Conservation (phyloP, 2,329 filamentous ascomycete species). For the Alternaria sp. region DNA sequence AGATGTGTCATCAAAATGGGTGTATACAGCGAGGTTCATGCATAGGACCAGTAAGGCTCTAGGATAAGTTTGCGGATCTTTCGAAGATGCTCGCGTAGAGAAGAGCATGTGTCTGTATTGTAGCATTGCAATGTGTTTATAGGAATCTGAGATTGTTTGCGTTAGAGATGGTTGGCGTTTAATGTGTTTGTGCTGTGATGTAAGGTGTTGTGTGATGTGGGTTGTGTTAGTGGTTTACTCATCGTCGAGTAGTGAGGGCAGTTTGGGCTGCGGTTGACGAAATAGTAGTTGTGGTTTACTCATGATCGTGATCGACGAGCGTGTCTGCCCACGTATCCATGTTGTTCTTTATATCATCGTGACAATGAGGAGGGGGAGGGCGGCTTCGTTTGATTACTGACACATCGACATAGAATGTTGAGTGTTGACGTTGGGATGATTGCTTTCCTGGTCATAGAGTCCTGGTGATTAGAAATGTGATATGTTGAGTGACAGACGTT, state of each 20-base stretch:
- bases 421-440: background rate
- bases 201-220: background rate
- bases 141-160: background rate
- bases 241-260: background rate
- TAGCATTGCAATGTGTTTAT: background rate
- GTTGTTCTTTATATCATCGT: background rate
- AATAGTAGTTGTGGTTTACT: background rate
- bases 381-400: background rate
- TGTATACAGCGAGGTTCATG: background rate
- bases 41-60: background rate
- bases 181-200: background rate
- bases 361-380: background rate
- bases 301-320: background rate
- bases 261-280: background rate
- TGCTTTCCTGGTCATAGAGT: background rate
- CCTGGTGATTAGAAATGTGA: background rate
- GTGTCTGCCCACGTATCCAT: background rate
- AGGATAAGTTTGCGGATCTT: background rate
- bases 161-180: background rate
- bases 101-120: background rate
- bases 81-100: background rate
- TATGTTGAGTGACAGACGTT: too few species aligned
- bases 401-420: background rate
- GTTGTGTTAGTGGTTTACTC: background rate
- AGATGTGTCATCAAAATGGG: background rate